Base-by-base conservation (phyloP, 306 rosid species). In the Acacia confusa region DNA sequence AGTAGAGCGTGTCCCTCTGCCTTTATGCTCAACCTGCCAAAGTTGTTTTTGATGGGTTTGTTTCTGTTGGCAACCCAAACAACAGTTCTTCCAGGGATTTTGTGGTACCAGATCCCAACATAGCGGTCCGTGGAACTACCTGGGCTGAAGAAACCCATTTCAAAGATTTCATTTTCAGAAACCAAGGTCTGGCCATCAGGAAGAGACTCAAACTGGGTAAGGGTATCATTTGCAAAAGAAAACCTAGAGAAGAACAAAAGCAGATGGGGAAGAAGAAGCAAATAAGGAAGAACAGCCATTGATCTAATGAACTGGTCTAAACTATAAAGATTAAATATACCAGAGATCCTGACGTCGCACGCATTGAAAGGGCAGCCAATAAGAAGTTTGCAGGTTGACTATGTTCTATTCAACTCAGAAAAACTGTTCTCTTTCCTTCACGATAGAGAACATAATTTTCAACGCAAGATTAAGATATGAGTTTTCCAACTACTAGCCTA, bases 31-130 rank as follows among this genome's bases (percentile, higher is more conserved):
- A 89, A 70, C 70, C 14, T 15, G 22, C 92, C 83, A 1, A 86
- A 89, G 0, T 79, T 76, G 20, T 82, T 76, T 1, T 43, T 72
- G 57, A 86, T 60, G 3, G 90, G 90, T 10, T 77, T 89, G 9
- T 65, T 78, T 3, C 89, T 41, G 48, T 88, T 90, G 7, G 93
- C 91, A 41, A 90, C 90, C 93, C 88, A 91, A 63, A 87, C 91
- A 30, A 81, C 76, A 6, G 87, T 79, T 60, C 4, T 57, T 2
- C 30, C 58, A 4, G 85, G 57, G 70, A 86, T 78, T 4, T 48
- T 83, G n/a, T 72, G 68, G 81, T 78, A 90, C 91, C 94, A 88
- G 8, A 92, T 87, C 52, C 94, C 97, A 19, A 87, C 9, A 60
- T 88, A 88, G 9, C 83, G 81, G 2, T 70, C 84, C 20, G 78